Evolutionary conservation across 1,284 basidiomycete genomes (phyloP).

Genomic region (Tilletia horrida): DNA sequence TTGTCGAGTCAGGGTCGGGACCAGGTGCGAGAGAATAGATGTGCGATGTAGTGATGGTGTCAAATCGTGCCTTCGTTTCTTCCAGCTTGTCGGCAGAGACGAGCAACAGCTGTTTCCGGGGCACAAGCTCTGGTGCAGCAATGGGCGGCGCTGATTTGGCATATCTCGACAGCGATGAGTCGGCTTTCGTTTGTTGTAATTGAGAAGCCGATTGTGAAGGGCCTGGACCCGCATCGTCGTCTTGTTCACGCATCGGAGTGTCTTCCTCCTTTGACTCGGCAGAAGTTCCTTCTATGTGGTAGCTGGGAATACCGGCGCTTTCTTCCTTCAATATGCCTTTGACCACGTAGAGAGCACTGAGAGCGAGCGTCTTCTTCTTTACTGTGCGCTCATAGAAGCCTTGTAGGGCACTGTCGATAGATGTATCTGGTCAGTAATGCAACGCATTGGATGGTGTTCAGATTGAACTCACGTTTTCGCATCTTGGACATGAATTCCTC

Average conservation of each 20-base stretch:
- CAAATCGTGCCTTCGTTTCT: slow-evolving; percentile 24
- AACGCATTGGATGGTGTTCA: slow-evolving; percentile 28
- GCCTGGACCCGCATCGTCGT: slow-evolving; percentile 14
- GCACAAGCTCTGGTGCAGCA: slow-evolving; percentile 3
- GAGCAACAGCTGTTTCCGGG: slow-evolving; percentile 27
- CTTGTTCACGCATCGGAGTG: slow-evolving; percentile 14
- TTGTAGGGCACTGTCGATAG: slow-evolving; percentile 26
- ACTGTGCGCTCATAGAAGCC: slow-evolving; percentile 18
- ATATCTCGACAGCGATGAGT: slow-evolving; percentile 10
- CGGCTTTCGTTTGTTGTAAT: background rate
- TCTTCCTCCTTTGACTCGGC: background rate
- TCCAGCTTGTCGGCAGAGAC: slow-evolving; percentile 28
- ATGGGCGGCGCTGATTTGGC: no score
- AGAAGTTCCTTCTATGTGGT: background rate
- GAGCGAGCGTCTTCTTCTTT: background rate
- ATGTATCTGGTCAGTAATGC: slow-evolving; percentile 19
- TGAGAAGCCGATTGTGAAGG: background rate
- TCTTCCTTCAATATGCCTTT: slow-evolving; percentile 13
- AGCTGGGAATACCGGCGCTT: slow-evolving; percentile 5
- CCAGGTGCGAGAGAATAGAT: slow-evolving; percentile 41
- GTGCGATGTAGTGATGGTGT: slow-evolving; percentile 27
- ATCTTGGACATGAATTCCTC: slow-evolving; percentile 36
- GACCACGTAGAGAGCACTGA: slow-evolving; percentile 11
- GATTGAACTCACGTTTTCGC: slow-evolving; percentile 31
- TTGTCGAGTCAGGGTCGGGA: slow-evolving; percentile 19